phyloP scores from a whole-genome alignment of 2,329 filamentous ascomycete species.

The Didymella sp. region DNA sequence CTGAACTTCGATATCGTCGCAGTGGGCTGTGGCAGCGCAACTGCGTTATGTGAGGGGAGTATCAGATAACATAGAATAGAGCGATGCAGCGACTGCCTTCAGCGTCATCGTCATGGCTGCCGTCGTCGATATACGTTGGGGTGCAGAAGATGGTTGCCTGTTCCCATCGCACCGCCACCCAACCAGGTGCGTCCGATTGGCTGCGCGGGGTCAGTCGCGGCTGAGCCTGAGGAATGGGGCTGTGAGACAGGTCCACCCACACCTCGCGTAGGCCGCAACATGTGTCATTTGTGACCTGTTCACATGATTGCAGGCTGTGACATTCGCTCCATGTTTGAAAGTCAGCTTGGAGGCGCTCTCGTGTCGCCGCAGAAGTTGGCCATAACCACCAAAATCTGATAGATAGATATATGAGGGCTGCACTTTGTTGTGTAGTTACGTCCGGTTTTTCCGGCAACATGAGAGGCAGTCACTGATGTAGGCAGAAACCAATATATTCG shows the following conservation, averaged over 20 bases:
- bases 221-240: slow-evolving; percentile 15
- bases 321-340: background rate
- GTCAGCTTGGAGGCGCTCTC: background rate
- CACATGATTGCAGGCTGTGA: slow-evolving; percentile 11
- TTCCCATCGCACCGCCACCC: slow-evolving; percentile 15
- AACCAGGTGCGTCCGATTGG: slow-evolving; percentile 10
- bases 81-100: slow-evolving; percentile 43
- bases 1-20: slow-evolving; percentile 9
- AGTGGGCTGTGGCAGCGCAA: slow-evolving; percentile 19
- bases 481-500: slow-evolving; percentile 3
- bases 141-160: slow-evolving; percentile 19
- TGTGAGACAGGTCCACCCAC: slow-evolving; percentile 10
- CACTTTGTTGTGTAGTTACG: no score
- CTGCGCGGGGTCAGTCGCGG: slow-evolving; percentile 11
- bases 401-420: no score
- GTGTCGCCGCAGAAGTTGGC: no score
- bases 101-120: slow-evolving; percentile 22
- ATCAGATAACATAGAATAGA: slow-evolving; percentile 31
- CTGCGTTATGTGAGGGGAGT: slow-evolving; percentile 21
- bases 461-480: no score
- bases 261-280: slow-evolving; percentile 5
- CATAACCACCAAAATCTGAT: no score
- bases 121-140: slow-evolving; percentile 18
- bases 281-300: slow-evolving; percentile 4
- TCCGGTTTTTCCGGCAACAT: no score